A percentile compares a stretch with the other conserved stretches of the same genome.
These are phyloP conservation scores for Eucalyptus sideroxylon DNA, from an alignment of 345 rosid genomes.

Conservation along the genomic window DNA sequence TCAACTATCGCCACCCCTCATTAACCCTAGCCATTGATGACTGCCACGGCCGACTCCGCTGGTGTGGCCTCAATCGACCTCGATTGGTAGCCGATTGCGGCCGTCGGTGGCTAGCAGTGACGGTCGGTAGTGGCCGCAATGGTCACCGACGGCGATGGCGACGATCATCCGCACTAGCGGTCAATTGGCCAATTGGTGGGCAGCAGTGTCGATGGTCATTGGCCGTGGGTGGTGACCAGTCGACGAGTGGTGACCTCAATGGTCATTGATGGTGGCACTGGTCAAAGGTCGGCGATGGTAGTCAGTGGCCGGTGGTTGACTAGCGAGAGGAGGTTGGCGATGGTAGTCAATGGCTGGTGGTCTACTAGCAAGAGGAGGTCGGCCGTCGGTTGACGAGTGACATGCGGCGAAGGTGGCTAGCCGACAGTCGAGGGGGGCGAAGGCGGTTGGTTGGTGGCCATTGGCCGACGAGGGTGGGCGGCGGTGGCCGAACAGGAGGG, in stretches of 20 bases:
- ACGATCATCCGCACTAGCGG: rapidly evolving
- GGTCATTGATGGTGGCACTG: too few species aligned
- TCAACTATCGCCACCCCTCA: rapidly evolving
- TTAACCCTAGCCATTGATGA: rapidly evolving
- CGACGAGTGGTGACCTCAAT: too few species aligned
- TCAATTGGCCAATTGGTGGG: too few species aligned
- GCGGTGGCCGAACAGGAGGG: rapidly evolving
- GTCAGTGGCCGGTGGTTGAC: too few species aligned
- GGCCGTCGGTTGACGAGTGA: rapidly evolving
- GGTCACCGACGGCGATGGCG: rapidly evolving
- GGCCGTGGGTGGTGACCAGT: too few species aligned
- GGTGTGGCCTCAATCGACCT: too few species aligned
- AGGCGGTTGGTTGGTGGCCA: too few species aligned
- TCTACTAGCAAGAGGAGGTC: rapidly evolving
- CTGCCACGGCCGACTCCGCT: rapidly evolving
- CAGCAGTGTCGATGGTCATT: rapidly evolving
- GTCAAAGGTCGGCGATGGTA: too few species aligned
- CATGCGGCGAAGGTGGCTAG: too few species aligned
- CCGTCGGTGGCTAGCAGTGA: rapidly evolving
- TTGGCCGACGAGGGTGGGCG: too few species aligned
- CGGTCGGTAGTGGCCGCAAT: rapidly evolving
- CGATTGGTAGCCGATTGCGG: too few species aligned
- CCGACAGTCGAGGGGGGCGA: rapidly evolving
- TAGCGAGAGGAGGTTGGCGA: too few species aligned
- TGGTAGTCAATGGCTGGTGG: rapidly evolving